Conservation (phyloP, 2,329 filamentous ascomycete species). For the Fusarium coffeatum region DNA sequence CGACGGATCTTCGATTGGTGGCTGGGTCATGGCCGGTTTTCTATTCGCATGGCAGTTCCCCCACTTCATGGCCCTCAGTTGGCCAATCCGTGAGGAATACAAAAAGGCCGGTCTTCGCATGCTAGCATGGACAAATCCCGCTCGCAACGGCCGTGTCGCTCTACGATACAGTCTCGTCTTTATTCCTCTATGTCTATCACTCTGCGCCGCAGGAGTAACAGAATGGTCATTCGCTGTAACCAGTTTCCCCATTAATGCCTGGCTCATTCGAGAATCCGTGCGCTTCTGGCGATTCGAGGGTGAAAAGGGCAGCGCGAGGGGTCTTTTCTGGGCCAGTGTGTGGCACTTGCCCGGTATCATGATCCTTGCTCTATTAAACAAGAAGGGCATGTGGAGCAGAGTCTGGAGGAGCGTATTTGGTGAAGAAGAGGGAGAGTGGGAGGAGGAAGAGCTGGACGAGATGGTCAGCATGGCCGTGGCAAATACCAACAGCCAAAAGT, state of each 20-base stretch:
- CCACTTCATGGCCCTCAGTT: slow-evolving; percentile 95
- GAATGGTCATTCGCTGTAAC: slow-evolving; percentile 87
- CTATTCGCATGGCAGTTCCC: slow-evolving; percentile 98
- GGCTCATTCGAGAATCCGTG: slow-evolving; percentile 84
- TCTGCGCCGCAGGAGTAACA: slow-evolving; percentile 84
- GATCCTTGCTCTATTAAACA: slow-evolving; percentile 90
- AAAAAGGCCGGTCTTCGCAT: slow-evolving; percentile 74
- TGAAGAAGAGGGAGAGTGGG: slow-evolving; percentile 66
- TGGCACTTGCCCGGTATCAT: slow-evolving; percentile 94
- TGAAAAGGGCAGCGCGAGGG: slow-evolving; percentile 81
- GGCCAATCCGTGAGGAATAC: slow-evolving; percentile 91
- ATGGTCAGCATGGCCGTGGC: slow-evolving; percentile 53
- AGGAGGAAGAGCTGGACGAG: slow-evolving; percentile 65
- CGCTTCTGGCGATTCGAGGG: slow-evolving; percentile 84
- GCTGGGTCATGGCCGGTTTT: slow-evolving; percentile 87
- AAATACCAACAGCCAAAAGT: slow-evolving; percentile 32
- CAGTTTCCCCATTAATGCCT: slow-evolving; percentile 84
- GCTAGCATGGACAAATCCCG: slow-evolving; percentile 89
- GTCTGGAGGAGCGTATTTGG: slow-evolving; percentile 79
- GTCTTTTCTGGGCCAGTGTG: slow-evolving; percentile 96
- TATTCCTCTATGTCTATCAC: slow-evolving; percentile 83
- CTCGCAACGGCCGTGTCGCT: slow-evolving; percentile 86
- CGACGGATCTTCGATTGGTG: slow-evolving; percentile 74
- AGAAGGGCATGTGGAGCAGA: slow-evolving; percentile 90
- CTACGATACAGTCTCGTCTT: slow-evolving; percentile 87